Base-by-base conservation (phyloP, 2,329 filamentous ascomycete genomes). In the Scleromitrula shiraiana region DNA sequence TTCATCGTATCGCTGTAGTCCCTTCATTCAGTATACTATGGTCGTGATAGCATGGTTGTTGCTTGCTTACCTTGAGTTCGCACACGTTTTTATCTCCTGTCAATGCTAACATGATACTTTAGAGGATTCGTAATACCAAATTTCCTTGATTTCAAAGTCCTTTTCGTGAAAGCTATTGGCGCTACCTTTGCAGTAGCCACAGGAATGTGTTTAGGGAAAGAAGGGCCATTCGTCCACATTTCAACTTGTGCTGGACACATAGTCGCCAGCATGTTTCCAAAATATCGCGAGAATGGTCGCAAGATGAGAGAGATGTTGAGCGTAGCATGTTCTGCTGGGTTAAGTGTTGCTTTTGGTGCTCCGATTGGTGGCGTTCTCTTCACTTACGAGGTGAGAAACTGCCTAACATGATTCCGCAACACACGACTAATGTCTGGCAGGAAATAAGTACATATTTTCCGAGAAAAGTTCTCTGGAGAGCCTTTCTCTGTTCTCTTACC, bases 201-300 rank as follows among this genome's bases (percentile, higher is more conserved):
- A 12, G 30, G 30, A 33, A 33, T 33, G 73, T 78, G 73, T 56
- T 62, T 81, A 4, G 78, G 78, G 0, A 80, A 81, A 63, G 77
- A 81, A 68, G 77, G 77, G 0, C 77, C 76, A 0, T 80, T 80
- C 53, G 76, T 81, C 1, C 77, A 80, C 59, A 80, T 80, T 29
- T 75, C 74, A 0, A 77, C 76, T 2, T 79, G 75, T 54, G 71
- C 76, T 0, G 75, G 75, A 7, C 73, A 76, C n/a, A 14, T 33
- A 7, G 30, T 33, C n/a, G 30, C 30, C n/a, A 33, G 30, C 30
- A 14, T 33, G n/a, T 74, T 80, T 36, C 71, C 74, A 0, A 80
- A 79, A 56, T 80, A 80, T 57, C 63, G 66, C n/a, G 66, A 73
- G 7, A 80, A 80, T 58, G 73, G 73, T 7, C 65, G 75, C 33